These are phyloP conservation scores for Poa annua DNA, from an alignment of 176 grass and related monocot species.

Conservation along the genomic window DNA sequence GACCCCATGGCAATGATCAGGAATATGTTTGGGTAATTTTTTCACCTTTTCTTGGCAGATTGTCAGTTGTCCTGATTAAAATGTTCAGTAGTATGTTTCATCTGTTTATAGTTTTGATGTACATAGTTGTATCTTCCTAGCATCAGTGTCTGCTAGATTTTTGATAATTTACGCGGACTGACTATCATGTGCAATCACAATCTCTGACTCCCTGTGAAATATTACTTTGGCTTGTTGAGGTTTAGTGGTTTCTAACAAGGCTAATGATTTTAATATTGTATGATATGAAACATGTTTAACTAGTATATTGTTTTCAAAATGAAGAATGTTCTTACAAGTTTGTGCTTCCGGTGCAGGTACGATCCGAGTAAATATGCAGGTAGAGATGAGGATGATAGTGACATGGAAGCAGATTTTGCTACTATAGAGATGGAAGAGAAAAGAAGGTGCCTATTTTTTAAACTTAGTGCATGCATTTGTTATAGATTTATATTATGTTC, in stretches of 20 bases:
- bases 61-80: constrained; percentile 1
- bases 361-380: constrained; percentile 82
- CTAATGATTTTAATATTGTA: constrained; percentile 16
- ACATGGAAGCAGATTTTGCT: constrained; percentile 99
- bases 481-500: neutral
- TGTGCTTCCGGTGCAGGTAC: constrained; percentile 60
- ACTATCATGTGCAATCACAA: neutral
- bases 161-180: constrained; percentile 8
- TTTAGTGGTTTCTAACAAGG: neutral
- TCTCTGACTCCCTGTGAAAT: neutral
- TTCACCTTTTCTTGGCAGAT: constrained; percentile 10
- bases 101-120: neutral
- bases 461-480: neutral
- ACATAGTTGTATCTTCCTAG: neutral
- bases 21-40: constrained; percentile 70
- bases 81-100: neutral
- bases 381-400: constrained; percentile 89
- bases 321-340: constrained; percentile 19
- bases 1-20: constrained; percentile 71
- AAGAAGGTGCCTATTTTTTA: constrained; percentile 58
- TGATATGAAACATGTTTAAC: neutral
- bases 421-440: constrained; percentile 89
- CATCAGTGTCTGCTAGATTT: neutral
- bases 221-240: neutral
- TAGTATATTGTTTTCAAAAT: neutral